Base-by-base conservation (phyloP, 2,329 filamentous ascomycete species). In the Magnaporthales sp. region DNA sequence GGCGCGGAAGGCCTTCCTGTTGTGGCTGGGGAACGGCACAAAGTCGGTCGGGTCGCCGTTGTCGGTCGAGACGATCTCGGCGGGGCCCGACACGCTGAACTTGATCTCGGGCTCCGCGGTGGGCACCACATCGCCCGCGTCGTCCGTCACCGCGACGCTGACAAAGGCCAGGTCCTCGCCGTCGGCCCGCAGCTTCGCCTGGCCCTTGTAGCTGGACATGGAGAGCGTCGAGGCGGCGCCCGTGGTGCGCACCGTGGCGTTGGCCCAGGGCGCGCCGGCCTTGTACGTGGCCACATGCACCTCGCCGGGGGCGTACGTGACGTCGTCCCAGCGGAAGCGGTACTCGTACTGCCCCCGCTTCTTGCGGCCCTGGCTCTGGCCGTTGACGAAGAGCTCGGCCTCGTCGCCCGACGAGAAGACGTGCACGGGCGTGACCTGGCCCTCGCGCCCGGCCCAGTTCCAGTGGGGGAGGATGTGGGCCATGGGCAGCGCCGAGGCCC, bases 391-490 rank as follows among this genome's bases (percentile, higher is more conserved):
- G 2, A 86, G 73, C 74, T 86, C 83, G 4, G 82, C 84, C 69
- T 84, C 81, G 68, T 85, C 81, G 2, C 75, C 83, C 0, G 79
- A 74, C 0, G 82, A 78, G 69, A 84, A 85, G 0, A 85, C 82
- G 69, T 86, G 83, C 0, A 86, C 82, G 0, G 83, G 84, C 4
- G 83, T 86, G 1, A 80, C 75, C 66, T 79, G 68, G 1, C 81
- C 81, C 0, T 77, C 76, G 0, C 82, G 74, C n/a, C 54, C 74
- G 15, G 81, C 79, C 81, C 82, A 86, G 19, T 76, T 84, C 84
- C 84, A 86, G 70, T 86, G 84, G 2, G 84, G 84, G 0, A 86
- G 77, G 22, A 86, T 80, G 69, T 86, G 83, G 3, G 81, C 83
- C 73, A 81, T 78, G 1, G 70, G 73, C 0, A 83, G 66, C 19